A percentile compares a stretch with the other conserved stretches of the same genome.
Conservation (phyloP, 2,329 filamentous ascomycete species). For the Stylonectria norvegica region DNA sequence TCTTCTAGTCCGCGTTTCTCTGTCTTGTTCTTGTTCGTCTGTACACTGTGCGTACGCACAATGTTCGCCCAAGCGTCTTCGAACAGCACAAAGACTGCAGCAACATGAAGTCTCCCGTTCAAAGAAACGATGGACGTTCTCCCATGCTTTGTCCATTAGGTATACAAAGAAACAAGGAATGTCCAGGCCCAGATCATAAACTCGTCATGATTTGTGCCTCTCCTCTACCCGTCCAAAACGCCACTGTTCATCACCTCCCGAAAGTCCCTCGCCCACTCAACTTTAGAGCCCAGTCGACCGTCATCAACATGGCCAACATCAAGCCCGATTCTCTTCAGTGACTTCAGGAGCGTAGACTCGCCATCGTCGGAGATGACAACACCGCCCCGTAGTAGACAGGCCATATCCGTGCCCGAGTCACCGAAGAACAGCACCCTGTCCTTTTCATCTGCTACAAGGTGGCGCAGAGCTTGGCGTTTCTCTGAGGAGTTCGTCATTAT, state of each 20-base stretch:
- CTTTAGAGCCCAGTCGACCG: slow-evolving; percentile 4
- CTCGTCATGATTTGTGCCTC: no score
- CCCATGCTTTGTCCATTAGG: no score
- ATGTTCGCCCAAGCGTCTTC: no score
- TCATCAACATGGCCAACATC: slow-evolving; percentile 37
- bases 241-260: slow-evolving; percentile 37
- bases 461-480: slow-evolving; percentile 43
- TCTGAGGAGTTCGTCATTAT: slow-evolving; percentile 40
- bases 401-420: slow-evolving; percentile 55
- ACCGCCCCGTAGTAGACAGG: slow-evolving; percentile 48
- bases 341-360: slow-evolving; percentile 33
- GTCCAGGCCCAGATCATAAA: no score
- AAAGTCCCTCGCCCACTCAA: slow-evolving; percentile 45
- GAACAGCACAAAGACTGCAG: no score
- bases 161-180: no score
- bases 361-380: slow-evolving; percentile 44
- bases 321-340: slow-evolving; percentile 37
- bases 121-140: no score
- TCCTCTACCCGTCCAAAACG: no score
- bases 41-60: no score
- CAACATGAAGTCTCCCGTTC: no score
- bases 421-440: slow-evolving; percentile 50
- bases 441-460: slow-evolving; percentile 22
- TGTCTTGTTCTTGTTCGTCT: no score
- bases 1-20: no score